A percentile compares a stretch with the other conserved stretches of the same genome.
Evolutionary conservation across 169 alveolate species (phyloP).

Genomic region (Sarcocystis neurona): DNA sequence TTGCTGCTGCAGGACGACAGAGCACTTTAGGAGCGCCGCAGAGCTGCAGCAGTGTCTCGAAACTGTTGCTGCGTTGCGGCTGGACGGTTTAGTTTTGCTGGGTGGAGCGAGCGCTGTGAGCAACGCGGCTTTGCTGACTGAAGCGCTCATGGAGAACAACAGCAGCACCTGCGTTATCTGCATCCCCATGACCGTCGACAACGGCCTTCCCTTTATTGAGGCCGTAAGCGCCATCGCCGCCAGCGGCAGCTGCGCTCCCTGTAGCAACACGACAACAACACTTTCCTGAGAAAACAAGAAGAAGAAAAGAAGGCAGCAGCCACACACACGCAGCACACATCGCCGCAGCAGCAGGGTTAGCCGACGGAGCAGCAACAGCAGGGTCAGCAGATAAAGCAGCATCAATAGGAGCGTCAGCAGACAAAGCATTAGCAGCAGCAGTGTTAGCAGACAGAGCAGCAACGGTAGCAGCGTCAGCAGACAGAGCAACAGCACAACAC

Average conservation of each 20-base stretch:
- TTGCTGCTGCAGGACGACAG: conserved; percentile 19
- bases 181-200: conserved; percentile 56
- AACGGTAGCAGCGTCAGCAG: no score
- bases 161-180: conserved; percentile 76
- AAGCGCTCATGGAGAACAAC: conserved; percentile 73
- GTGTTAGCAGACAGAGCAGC: no score
- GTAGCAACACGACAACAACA: conserved; percentile 93
- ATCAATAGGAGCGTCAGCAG: no score
- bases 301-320: no score
- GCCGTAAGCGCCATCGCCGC: conserved; percentile 91
- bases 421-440: no score
- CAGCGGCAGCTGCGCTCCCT: conserved; percentile 89
- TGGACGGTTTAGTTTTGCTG: conserved; percentile 83
- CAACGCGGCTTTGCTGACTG: conserved; percentile 79
- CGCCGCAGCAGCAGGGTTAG: no score
- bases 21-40: conserved; percentile 1
- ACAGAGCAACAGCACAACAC: no score
- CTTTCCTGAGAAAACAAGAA: conserved; percentile 84
- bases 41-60: conserved; percentile 45
- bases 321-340: no score
- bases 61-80: conserved; percentile 64
- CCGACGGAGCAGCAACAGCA: no score
- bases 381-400: no score
- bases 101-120: conserved; percentile 86
- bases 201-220: conserved; percentile 62